phyloP scores from a whole-genome alignment of 2,329 filamentous ascomycete species.

The Helotiales sp. region DNA sequence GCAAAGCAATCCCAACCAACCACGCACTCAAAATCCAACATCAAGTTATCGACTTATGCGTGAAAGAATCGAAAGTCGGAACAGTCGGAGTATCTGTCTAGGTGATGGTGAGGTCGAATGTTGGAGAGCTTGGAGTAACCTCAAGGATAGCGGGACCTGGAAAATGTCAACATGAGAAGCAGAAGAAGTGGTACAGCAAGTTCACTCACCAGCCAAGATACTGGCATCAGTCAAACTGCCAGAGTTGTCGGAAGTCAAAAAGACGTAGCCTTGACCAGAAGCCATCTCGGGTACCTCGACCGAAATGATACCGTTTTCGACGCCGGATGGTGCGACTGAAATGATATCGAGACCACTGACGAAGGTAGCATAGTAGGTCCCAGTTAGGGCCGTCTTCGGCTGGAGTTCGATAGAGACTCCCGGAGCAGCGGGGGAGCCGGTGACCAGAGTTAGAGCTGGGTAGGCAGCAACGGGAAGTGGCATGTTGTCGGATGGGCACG shows the following conservation, averaged over 20 bases:
- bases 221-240: conserved; percentile 38
- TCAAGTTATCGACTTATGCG: not conserved
- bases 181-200: not conserved
- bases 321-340: conserved; percentile 38
- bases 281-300: conserved; percentile 35
- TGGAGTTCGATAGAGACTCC: conserved; percentile 30
- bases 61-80: not conserved
- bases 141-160: conserved; percentile 38
- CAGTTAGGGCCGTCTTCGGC: conserved; percentile 26
- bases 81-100: not conserved
- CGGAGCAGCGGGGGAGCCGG: conserved; percentile 22
- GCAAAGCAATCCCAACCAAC: not conserved
- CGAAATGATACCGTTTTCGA: conserved; percentile 28
- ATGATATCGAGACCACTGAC: conserved; percentile 33
- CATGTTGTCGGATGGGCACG: conserved; percentile 55
- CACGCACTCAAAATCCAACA: not conserved
- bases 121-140: conserved; percentile 32
- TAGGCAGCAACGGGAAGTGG: conserved; percentile 61
- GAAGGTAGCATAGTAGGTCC: conserved; percentile 38
- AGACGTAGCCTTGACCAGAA: conserved; percentile 42
- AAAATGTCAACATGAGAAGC: not conserved
- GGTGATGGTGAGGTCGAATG: conserved; percentile 25
- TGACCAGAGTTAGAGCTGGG: conserved; percentile 44
- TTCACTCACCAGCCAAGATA: conserved; percentile 33
- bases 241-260: conserved; percentile 40